phyloP scores from a whole-genome alignment of 129 eudicot genomes.

The Arctium lappa region DNA sequence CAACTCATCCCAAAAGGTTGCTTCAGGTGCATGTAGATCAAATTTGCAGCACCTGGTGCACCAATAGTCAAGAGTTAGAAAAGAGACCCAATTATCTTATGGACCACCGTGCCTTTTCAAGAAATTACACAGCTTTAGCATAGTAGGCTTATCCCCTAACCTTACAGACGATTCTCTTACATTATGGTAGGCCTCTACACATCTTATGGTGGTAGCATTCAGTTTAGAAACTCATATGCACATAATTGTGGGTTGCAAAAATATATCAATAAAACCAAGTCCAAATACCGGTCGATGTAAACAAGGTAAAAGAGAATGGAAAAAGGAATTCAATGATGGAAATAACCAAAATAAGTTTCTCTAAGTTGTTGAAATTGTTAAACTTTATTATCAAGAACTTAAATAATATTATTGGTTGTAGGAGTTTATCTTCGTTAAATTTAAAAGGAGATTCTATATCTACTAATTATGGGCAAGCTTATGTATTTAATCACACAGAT shows the following conservation, averaged over 20 bases:
- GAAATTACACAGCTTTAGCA: no score
- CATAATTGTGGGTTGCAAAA: not conserved
- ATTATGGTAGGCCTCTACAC: not conserved
- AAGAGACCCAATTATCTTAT: constrained; percentile 1
- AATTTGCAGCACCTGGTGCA: constrained; percentile 79
- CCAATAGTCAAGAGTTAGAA: constrained; percentile 26
- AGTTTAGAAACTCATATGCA: not conserved
- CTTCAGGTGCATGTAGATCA: constrained; percentile 66
- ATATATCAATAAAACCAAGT: not conserved
- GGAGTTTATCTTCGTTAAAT: not conserved
- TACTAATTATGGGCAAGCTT: not conserved
- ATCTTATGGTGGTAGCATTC: not conserved
- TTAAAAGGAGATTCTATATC: not conserved
- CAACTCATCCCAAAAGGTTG: constrained; percentile 83
- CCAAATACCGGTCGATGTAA: not conserved
- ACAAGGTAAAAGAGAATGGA: not conserved
- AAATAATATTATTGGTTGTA: not conserved
- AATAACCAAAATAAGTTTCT: not conserved
- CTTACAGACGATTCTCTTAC: not conserved
- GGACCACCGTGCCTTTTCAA: not conserved
- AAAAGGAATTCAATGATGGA: not conserved
- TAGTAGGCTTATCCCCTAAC: no score
- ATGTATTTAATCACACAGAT: not conserved
- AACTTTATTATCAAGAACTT: not conserved
- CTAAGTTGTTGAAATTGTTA: not conserved